Conservation (phyloP, 345 rosid species). For the Durio zibethinus region DNA sequence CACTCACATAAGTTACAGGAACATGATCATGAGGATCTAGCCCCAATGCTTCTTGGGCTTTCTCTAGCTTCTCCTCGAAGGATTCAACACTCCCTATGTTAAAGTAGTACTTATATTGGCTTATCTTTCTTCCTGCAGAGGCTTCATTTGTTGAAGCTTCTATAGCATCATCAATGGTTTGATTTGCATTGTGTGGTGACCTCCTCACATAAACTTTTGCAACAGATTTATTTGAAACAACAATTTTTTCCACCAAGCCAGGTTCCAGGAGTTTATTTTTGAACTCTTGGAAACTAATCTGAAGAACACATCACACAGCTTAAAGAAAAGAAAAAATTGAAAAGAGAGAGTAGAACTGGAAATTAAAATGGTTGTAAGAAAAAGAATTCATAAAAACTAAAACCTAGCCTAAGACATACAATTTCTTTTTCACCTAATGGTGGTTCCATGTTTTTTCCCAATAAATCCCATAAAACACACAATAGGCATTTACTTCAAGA, state of each 20-base stretch:
- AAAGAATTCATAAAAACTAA: neutral
- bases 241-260: constrained; percentile 46
- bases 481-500: neutral
- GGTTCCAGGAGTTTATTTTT: constrained; percentile 52
- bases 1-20: constrained; percentile 38
- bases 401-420: neutral
- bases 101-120: constrained; percentile 38
- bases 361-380: neutral
- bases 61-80: constrained; percentile 54
- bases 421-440: neutral
- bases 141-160: constrained; percentile 20
- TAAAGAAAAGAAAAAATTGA: neutral
- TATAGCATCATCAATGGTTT: constrained; percentile 24
- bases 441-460: neutral
- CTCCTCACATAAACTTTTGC: constrained; percentile 45
- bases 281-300: constrained; percentile 63
- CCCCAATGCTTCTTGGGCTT: constrained; percentile 43
- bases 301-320: constrained; percentile 16
- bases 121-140: constrained; percentile 20
- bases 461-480: neutral
- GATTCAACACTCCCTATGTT: constrained; percentile 50
- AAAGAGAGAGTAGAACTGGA: neutral
- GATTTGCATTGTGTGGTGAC: constrained; percentile 13
- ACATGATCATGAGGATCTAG: constrained; percentile 43
- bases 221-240: constrained; percentile 48